Evolutionary conservation across 2,329 filamentous ascomycete genomes (phyloP).

Genomic region (Clarireedia paspali): DNA sequence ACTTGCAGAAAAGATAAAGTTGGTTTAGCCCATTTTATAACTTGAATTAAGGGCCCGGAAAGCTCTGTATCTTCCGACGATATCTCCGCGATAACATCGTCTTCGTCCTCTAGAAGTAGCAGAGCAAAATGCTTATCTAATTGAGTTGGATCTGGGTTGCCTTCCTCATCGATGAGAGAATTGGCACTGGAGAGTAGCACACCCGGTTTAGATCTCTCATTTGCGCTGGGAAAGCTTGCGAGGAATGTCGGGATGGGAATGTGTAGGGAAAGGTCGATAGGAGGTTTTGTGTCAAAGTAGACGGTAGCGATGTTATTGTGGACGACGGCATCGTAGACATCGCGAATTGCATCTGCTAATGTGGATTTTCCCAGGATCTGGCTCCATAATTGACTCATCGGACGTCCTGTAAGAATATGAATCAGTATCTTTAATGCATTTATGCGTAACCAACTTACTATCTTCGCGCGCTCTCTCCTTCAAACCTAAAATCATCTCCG

Average conservation of each 20-base stretch:
- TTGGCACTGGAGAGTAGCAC: slow-evolving; percentile 86
- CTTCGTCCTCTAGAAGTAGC: slow-evolving; percentile 76
- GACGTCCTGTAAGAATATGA: slow-evolving; percentile 27
- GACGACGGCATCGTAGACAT: slow-evolving; percentile 74
- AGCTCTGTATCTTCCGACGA: slow-evolving; percentile 70
- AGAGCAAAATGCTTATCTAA: slow-evolving; percentile 83
- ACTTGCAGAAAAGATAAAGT: slow-evolving; percentile 65
- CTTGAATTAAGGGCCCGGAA: slow-evolving; percentile 71
- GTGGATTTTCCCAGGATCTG: slow-evolving; percentile 66
- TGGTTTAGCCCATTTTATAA: slow-evolving; percentile 66
- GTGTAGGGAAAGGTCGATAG: slow-evolving; percentile 55
- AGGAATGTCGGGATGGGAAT: slow-evolving; percentile 62
- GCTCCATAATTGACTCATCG: slow-evolving; percentile 59
- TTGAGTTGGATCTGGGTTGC: slow-evolving; percentile 55
- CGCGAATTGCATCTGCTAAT: slow-evolving; percentile 73
- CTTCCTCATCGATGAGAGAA: slow-evolving; percentile 62
- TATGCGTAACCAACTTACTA: slow-evolving; percentile 26
- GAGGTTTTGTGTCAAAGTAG: slow-evolving; percentile 55
- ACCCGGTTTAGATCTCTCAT: slow-evolving; percentile 62
- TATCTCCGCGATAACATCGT: slow-evolving; percentile 64
- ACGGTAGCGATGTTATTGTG: slow-evolving; percentile 80
- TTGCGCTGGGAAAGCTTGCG: slow-evolving; percentile 59
- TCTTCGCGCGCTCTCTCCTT: slow-evolving; percentile 77
- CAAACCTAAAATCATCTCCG: slow-evolving; percentile 69
- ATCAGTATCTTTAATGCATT: not conserved